Base-by-base conservation (phyloP, 2,329 filamentous ascomycete species). In the Trichoderma koningii region DNA sequence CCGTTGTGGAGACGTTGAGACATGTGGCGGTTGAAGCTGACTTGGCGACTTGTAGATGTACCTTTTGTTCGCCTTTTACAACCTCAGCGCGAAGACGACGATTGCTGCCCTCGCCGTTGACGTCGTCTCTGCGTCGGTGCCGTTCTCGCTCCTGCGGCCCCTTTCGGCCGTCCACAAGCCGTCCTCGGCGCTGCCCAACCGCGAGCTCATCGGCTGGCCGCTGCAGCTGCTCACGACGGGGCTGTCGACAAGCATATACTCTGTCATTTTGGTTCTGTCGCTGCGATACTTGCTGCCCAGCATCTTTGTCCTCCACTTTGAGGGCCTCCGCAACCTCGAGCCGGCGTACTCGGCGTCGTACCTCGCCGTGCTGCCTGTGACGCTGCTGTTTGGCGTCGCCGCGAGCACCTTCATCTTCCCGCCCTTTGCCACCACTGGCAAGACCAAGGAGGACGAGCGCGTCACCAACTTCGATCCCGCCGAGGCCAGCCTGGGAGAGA, bases 361-460 rank as follows among this genome's bases (percentile, higher is more conserved):
- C 44, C 75, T 84, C 47, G 81, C 84, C 9, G 81, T 91, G 55
- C 76, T 92, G 3, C 87, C 89, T 1, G 82, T 83, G 50, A 81
- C 82, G 7, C 68, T 84, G 3, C 71, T 81, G 2, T 81, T 91
- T 19, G 93, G 93, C 3, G 80, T 87, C 67, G 90, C 91, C 0
- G 87, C 89, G 5, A 87, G 87, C 67, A 84, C 85, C 52, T 94
- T 96, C 74, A 86, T 97, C 69, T 96, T 97, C 75, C 85, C 86
- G 45, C 87, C 89, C 2, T 84, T 86, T 23, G 84, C 86, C 19
- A 83, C 80, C 15, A 82, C 84, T 0, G 83, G 82, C 28, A 79
- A 77, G 28, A 81, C 79, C 17, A 73, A 74, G 50, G 78, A 80
- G 68, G 82, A 87, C 67, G 81, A 81, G 61, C 77, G 81, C 69